Evolutionary conservation across 192 early-diverging fungal genomes (phyloP).

Genomic region (Rhizophagus prolifer): DNA sequence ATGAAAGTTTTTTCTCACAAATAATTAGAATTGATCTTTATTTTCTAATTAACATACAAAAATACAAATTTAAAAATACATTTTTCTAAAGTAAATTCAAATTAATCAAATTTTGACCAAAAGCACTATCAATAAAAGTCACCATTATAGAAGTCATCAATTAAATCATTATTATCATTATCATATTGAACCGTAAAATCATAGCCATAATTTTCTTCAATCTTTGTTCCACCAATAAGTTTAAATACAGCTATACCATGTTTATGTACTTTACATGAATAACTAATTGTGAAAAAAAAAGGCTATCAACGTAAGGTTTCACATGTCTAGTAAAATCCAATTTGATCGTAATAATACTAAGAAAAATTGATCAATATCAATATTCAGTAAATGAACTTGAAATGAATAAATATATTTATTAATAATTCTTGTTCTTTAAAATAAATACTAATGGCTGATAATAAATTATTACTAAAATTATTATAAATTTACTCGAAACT

Average conservation of each 20-base stretch:
- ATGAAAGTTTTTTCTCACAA: too few relatives aligned
- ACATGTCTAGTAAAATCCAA: background rate
- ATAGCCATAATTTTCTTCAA: background rate
- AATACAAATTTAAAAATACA: too few relatives aligned
- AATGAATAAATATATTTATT: too few relatives aligned
- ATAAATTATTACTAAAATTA: too few relatives aligned
- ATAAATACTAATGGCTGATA: too few relatives aligned
- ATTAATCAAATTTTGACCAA: background rate
- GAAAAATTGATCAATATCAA: too few relatives aligned
- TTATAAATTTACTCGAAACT: too few relatives aligned
- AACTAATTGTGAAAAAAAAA: too few relatives aligned
- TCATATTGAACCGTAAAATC: background rate
- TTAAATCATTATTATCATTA: background rate
- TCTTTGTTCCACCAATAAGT: background rate
- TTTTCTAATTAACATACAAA: too few relatives aligned
- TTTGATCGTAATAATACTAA: background rate
- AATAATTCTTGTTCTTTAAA: background rate
- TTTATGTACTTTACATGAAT: background rate
- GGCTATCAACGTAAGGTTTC: background rate
- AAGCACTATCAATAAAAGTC: background rate
- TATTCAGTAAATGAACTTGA: too few relatives aligned
- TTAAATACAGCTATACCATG: constrained; percentile 11
- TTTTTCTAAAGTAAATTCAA: too few relatives aligned
- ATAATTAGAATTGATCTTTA: too few relatives aligned
- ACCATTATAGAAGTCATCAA: background rate